Base-by-base conservation (phyloP, 1,284 basidiomycete species). In the Tilletia indica region DNA sequence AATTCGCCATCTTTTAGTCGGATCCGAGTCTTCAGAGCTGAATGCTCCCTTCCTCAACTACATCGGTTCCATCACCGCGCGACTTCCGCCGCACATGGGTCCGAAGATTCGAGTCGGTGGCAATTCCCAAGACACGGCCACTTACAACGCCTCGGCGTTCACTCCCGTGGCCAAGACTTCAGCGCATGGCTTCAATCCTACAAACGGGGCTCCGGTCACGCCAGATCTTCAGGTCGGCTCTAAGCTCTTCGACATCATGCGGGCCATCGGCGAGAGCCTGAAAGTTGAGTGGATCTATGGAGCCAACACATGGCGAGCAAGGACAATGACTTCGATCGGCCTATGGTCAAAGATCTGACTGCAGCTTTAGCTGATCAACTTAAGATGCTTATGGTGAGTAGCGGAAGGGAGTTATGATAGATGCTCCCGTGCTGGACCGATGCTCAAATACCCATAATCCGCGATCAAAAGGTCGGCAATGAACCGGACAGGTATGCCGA, bases 61-160 rank as follows among this genome's bases (percentile, higher is more conserved):
- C 70, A 87, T 93, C 86, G 87, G 89, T 4, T 90, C 89, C 74
- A 85, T 92, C 54, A 54, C 8, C 49, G 49, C 14, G 6, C 49
- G 85, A 87, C 73, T 45, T 74, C 70, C 78, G 80, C 69, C 87
- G 89, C 67, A 88, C 90, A 86, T 86, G 6, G 91, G 91, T 0
- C 80, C 86, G 3, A 86, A 90, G 5, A 84, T 92, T 19, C 89
- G 91, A 58, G 87, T 92, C 3, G 92, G 91, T 48, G 92, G 91
- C 81, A 94, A 93, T 83, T 93, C 91, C 51, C 93, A 95, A 84
- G 94, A 97, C 82, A 93, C 91, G 87, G 94, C 93, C 78, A 94
- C 97, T 77, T 94, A 96, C 85, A 85, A 91, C 61, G 90, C 86
- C 6, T 94, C 94, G 6, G 91, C 90, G 0, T 85, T 91, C n/a